Evolutionary conservation across 305 asterid genomes (phyloP).

Genomic region (Andrographis paniculata): DNA sequence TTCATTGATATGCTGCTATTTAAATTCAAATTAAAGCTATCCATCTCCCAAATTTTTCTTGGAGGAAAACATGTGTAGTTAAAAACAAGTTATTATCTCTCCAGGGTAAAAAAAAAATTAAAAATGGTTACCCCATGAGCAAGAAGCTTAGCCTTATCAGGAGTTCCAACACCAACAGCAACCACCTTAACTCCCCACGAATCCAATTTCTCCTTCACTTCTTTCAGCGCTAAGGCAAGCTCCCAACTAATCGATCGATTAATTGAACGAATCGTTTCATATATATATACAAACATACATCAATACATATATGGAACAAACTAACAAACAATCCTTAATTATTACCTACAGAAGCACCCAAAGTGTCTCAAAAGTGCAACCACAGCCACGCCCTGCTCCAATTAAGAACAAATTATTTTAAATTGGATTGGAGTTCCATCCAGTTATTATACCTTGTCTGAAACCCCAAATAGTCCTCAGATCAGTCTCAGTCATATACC

Average conservation of each 20-base stretch:
- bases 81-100: not conserved
- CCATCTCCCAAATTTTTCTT: not conserved
- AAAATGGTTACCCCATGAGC: constrained; percentile 56
- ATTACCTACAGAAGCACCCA: constrained; percentile 86
- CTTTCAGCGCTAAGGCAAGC: constrained; percentile 63
- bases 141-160: constrained; percentile 67
- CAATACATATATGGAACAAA: not conserved
- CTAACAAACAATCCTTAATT: constrained; percentile 17
- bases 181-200: constrained; percentile 57
- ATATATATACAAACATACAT: not conserved
- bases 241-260: constrained; percentile 85
- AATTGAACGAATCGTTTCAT: constrained; percentile 10
- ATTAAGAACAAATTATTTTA: too few species aligned
- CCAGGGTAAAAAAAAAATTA: not conserved
- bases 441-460: too few species aligned
- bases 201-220: constrained; percentile 46
- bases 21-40: not conserved
- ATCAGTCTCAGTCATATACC: too few species aligned
- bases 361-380: constrained; percentile 89
- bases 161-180: constrained; percentile 87
- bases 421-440: too few species aligned
- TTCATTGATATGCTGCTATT: too few species aligned
- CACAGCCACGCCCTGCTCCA: constrained; percentile 84
- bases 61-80: not conserved
- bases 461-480: too few species aligned